These are phyloP conservation scores for Penstemon eatonii DNA, from an alignment of 257 asterid species.

Conservation along the genomic window DNA sequence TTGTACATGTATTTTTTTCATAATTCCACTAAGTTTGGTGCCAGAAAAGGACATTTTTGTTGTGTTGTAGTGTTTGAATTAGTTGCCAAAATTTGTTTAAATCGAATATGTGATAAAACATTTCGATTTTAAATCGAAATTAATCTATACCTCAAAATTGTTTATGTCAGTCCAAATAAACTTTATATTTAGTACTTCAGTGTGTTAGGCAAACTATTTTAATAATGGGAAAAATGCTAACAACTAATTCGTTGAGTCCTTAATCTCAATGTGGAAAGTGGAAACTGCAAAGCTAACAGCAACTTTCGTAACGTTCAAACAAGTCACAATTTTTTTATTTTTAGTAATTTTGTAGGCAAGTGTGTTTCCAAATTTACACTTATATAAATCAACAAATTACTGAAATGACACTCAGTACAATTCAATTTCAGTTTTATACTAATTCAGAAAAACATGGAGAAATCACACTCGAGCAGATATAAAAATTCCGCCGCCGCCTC, in stretches of 20 bases:
- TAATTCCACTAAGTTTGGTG: no score
- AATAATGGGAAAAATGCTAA: neutral
- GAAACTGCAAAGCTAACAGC: slow-evolving; percentile 17
- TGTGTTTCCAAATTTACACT: neutral
- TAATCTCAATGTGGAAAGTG: slow-evolving; percentile 17
- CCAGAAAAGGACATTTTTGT: no score
- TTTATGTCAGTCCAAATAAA: no score
- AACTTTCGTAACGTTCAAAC: slow-evolving; percentile 34
- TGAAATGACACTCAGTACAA: neutral
- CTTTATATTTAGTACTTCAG: no score
- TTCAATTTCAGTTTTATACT: neutral
- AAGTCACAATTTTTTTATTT: slow-evolving; percentile 27
- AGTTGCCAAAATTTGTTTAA: no score
- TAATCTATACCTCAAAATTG: no score
- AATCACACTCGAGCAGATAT: slow-evolving; percentile 27
- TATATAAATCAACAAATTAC: neutral
- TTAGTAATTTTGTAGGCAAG: slow-evolving; percentile 7
- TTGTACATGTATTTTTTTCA: no score
- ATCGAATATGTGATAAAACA: no score
- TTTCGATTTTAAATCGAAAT: no score
- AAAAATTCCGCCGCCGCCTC: slow-evolving; percentile 24
- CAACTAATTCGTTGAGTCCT: slow-evolving; percentile 34
- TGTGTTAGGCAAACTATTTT: no score
- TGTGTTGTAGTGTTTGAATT: no score
- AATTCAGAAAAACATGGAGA: slow-evolving; percentile 32